These are phyloP conservation scores for Quercus variabilis DNA, from an alignment of 306 rosid species.

Conservation along the genomic window DNA sequence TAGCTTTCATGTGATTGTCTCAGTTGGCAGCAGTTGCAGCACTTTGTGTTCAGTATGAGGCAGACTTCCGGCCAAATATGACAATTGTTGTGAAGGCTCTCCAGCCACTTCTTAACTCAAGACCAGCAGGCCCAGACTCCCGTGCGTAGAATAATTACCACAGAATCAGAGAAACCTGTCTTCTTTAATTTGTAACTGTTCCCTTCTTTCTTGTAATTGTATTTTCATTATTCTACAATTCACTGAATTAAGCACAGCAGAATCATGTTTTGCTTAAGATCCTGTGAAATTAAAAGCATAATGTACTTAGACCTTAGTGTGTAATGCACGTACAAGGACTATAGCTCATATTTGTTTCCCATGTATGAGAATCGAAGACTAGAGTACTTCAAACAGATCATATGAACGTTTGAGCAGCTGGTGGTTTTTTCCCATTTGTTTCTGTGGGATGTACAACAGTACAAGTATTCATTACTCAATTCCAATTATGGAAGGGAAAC, in stretches of 20 bases:
- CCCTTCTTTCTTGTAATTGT: neutral
- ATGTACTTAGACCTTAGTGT: neutral
- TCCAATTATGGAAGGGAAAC: too few species aligned
- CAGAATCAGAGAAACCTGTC: conserved; percentile 12
- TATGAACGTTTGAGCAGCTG: neutral
- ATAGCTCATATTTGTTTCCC: neutral
- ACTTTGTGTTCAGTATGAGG: conserved; percentile 94
- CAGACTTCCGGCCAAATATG: conserved; percentile 98
- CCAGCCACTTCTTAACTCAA: conserved; percentile 88
- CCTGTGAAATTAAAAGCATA: conserved; percentile 9
- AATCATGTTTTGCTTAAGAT: conserved; percentile 13
- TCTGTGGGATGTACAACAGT: too few species aligned
- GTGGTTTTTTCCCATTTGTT: too few species aligned
- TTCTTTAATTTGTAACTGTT: conserved; percentile 27
- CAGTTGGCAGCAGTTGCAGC: conserved; percentile 99
- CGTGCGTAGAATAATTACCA: conserved; percentile 29
- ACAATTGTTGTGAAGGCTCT: conserved; percentile 95
- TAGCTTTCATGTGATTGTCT: conserved; percentile 22
- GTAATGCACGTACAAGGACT: conserved; percentile 5
- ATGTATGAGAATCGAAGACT: neutral
- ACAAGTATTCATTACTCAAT: too few species aligned
- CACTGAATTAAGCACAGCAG: conserved; percentile 17
- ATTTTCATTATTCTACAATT: neutral
- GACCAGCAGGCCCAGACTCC: conserved; percentile 71
- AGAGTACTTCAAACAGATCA: neutral